Base-by-base conservation (phyloP, 208 protist genomes). In the Trypanosoma boissoni region DNA sequence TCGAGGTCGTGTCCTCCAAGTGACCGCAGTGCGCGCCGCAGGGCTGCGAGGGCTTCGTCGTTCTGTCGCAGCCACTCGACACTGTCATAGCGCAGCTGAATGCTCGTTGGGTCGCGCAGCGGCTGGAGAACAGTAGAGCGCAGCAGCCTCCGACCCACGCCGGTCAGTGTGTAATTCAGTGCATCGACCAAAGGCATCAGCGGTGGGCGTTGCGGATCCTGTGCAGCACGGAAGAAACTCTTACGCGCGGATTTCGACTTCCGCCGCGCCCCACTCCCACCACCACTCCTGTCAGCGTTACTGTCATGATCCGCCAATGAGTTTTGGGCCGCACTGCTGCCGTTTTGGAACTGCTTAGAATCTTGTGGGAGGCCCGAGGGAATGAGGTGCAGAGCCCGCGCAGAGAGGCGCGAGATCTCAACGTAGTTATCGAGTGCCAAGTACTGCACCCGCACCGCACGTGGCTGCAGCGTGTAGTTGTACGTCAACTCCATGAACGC, bases 61-160 rank as follows among this genome's bases (percentile, higher is more conserved):
- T 58, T 7, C 8, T 46, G 3, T 20, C 80, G 24, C 12, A 95
- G 69, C 76, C 78, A 92, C 24, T 69, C 67, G 9, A 95, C 86
- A n/a, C 65, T 73, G 50, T 92, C 83, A 37, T 90, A 82, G 10
- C 88, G 88, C 5, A 72, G 49, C 48, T 83, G 65, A 42, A 95
- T 86, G 9, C 77, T 78, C 10, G 59, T 44, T 27, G 56, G 23
- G 42, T 92, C 79, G 9, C 81, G 71, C 58, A 95, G 58, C 1
- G 88, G 88, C 65, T 95, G 88, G 23, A 91, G 67, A 16, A 95
- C 39, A 8, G 72, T 83, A 31, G 76, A 74, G 14, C 80, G 78
- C 18, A 95, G 68, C 21, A 90, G 73, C 14, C 88, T 76, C 52
- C 80, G 73, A 16, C 88, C 88, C 74, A 91, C 85, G 26, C 57